Conservation (phyloP, 176 grass and related monocot species). For the Paspalum vaginatum region DNA sequence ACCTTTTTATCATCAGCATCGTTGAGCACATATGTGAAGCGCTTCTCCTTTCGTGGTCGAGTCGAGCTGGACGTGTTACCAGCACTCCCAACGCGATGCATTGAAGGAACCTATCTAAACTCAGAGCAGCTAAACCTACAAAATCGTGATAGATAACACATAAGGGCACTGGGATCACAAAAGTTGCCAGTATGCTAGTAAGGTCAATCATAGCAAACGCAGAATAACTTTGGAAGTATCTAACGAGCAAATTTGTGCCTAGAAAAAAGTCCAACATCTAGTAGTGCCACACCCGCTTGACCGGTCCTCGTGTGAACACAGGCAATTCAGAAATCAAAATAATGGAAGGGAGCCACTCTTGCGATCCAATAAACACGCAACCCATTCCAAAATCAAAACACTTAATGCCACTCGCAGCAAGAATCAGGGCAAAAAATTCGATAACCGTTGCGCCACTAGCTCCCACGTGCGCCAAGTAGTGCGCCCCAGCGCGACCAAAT, state of each 20-base stretch:
- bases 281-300: not conserved
- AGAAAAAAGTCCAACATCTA: slow-evolving; percentile 2
- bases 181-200: not conserved
- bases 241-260: not conserved
- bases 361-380: not conserved
- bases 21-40: slow-evolving; percentile 93
- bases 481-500: not conserved
- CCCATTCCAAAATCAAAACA: not conserved
- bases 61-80: slow-evolving; percentile 69
- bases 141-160: slow-evolving; percentile 14
- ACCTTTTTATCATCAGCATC: slow-evolving; percentile 95
- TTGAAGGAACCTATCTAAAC: slow-evolving; percentile 56
- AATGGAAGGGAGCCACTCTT: not conserved
- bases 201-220: not conserved
- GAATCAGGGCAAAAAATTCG: not conserved
- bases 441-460: not conserved
- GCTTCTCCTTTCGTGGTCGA: slow-evolving; percentile 95
- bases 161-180: slow-evolving; percentile 12
- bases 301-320: not conserved
- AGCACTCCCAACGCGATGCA: slow-evolving; percentile 95
- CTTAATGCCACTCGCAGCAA: not conserved
- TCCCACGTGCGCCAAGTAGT: not conserved
- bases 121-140: slow-evolving; percentile 38
- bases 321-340: not conserved
- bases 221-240: slow-evolving; percentile 6